These are phyloP conservation scores for Candida sojae DNA, from an alignment of 1,139 yeast species.

Conservation along the genomic window DNA sequence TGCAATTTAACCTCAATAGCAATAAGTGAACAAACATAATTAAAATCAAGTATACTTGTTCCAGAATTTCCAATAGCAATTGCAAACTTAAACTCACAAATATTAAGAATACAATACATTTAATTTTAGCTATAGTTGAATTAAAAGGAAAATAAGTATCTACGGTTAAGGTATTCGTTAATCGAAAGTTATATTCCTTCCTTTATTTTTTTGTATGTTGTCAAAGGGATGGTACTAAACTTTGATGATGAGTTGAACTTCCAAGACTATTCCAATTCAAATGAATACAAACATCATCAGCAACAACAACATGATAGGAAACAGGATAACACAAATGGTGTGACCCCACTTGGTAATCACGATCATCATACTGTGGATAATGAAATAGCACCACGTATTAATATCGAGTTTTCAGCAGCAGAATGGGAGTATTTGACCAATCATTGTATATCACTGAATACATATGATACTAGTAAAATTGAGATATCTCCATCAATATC, in stretches of 20 bases:
- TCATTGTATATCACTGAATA: conserved; percentile 4
- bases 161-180: neutral
- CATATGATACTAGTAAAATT: conserved; percentile 4
- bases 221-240: conserved; percentile 2
- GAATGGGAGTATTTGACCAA: conserved; percentile 12
- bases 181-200: neutral
- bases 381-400: neutral
- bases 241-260: conserved; percentile 5
- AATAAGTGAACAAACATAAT: neutral
- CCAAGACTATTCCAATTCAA: conserved; percentile 2
- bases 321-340: neutral
- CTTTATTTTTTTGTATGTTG: neutral
- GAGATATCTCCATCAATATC: conserved; percentile 15
- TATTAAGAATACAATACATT: neutral
- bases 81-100: neutral
- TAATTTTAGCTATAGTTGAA: neutral
- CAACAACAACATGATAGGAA: neutral
- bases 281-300: neutral
- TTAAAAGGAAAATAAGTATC: neutral
- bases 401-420: conserved; percentile 4
- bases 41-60: neutral
- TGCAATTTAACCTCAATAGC: neutral
- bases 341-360: neutral
- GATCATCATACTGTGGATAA: neutral
- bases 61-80: neutral